Conservation (phyloP, 2,329 filamentous ascomycete species). For the Fusarium lyarnte region DNA sequence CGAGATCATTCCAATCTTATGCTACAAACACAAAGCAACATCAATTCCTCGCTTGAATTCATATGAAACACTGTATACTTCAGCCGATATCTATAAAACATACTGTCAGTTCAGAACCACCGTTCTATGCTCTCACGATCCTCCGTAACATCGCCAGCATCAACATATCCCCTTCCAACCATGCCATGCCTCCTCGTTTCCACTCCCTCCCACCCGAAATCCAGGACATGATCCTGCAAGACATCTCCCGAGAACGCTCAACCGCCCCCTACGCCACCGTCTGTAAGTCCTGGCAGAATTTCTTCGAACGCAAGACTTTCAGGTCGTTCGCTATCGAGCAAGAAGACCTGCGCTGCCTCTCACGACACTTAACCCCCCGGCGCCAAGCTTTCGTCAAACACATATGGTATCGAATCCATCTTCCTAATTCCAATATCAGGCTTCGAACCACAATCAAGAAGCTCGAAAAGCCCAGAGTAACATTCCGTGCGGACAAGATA, state of each 20-base stretch:
- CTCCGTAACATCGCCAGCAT: neutral
- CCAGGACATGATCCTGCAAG: neutral
- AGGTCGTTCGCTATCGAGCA: neutral
- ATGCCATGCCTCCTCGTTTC: neutral
- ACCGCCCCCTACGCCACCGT: neutral
- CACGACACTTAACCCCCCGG: neutral
- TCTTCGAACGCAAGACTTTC: constrained; percentile 16
- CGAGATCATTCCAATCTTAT: neutral
- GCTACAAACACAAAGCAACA: neutral
- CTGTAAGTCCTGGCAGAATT: neutral
- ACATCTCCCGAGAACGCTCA: neutral
- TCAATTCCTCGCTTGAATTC: neutral
- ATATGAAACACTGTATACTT: neutral
- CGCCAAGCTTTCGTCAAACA: neutral
- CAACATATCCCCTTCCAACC: neutral
- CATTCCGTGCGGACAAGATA: too few species aligned
- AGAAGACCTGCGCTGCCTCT: neutral
- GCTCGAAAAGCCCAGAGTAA: too few species aligned
- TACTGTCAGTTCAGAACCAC: neutral
- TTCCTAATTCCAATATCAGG: neutral
- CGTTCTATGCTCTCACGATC: neutral
- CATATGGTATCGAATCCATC: neutral
- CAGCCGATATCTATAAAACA: too few species aligned
- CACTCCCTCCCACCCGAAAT: constrained; percentile 5
- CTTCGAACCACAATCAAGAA: too few species aligned